Evolutionary conservation across 495 filamentous ascomycete genomes (phyloP).

Genomic region (Hypoxylon crocopeplum): DNA sequence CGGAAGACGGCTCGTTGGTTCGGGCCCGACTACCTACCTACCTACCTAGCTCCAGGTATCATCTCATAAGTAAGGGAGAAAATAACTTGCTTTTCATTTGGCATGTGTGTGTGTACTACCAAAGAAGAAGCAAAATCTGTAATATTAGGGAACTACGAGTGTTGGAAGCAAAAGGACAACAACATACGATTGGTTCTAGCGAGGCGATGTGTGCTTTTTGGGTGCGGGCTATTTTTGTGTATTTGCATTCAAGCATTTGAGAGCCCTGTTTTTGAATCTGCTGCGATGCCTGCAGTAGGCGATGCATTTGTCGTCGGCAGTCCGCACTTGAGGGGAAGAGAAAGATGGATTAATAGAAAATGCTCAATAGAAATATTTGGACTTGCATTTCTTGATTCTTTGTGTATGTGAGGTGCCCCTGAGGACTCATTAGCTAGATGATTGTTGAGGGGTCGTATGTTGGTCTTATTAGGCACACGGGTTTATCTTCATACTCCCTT

Average conservation of each 20-base stretch:
- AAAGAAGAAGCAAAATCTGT: conserved; percentile 4
- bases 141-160: conserved; percentile 11
- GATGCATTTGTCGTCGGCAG: not conserved
- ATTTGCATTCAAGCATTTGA: not conserved
- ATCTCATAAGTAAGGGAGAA: conserved; percentile 10
- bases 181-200: not conserved
- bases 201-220: not conserved
- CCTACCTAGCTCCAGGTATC: not conserved
- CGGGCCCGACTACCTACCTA: not conserved
- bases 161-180: conserved; percentile 1
- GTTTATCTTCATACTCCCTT: too few species aligned
- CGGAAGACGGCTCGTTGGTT: not conserved
- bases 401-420: not conserved
- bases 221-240: not conserved
- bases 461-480: too few species aligned
- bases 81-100: not conserved
- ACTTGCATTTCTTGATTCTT: not conserved
- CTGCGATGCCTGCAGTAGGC: not conserved
- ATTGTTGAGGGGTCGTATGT: not conserved
- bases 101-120: conserved; percentile 11
- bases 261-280: not conserved
- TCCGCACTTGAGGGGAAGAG: not conserved
- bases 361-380: not conserved
- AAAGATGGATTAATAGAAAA: not conserved
- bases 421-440: too few species aligned